Evolutionary conservation across 2,329 filamentous ascomycete genomes (phyloP), one percentile per base, ranked within the genome.

Genomic region (Alternaria sp.): DNA sequence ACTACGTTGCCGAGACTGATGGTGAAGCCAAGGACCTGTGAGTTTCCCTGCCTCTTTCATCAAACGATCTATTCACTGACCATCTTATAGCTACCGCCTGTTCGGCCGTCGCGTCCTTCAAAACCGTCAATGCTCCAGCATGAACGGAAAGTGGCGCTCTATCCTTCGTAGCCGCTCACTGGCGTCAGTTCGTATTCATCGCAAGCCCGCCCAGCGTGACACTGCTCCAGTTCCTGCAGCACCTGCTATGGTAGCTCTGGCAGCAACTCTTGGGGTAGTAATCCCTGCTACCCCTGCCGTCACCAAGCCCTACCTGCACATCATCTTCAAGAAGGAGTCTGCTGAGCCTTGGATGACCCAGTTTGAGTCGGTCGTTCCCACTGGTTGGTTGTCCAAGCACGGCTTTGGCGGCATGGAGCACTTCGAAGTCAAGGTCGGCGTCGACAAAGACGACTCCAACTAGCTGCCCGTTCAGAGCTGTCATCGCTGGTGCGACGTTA

Each of bases 11-110:
- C 4, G 61, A 66, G 33, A n/a, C n/a, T 6, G 75, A 78, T 44
- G 74, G 72, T 3, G 75, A 78, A 30, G 71, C 72, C 8, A 78
- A 77, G 58, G 75, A 78, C 45, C 57, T 78, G 72, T 75, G 60
- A 67, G 72, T 69, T 1, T 33, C 26, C 15, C 30, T 41, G 9
- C 12, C 9, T 23, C 37, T 41, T 4, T 21, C 30, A 33, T 47
- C 15, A 15, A 50, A 33, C 65, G 25, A 70, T 18, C 11, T 20
- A 25, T 21, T 8, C n/a, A 21, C 58, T 61, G 12, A 57, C n/a
- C 10, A 9, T 44, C 10, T 30, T n/a, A 4, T 26, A 76, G 72
- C 2, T 77, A 77, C 54, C 72, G 76, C 30, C 69, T 78, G 49
- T 75, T 77, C 49, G 76, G 76, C 6, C 69, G 72, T 23, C 63